Base-by-base conservation (phyloP, 495 filamentous ascomycete species). In the Aspergillus hancockii region DNA sequence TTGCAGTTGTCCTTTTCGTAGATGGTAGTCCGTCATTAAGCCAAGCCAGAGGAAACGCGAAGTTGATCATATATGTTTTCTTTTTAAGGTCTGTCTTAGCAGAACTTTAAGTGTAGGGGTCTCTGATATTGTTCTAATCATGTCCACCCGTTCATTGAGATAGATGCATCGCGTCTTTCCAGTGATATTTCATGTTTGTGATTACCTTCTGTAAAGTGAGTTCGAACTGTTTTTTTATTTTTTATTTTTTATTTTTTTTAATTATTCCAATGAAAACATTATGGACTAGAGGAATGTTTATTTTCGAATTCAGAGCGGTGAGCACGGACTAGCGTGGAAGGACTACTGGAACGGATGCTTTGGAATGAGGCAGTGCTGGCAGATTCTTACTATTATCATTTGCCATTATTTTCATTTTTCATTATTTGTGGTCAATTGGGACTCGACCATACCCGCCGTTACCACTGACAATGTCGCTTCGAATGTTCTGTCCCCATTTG, bases 321-420 rank as follows among this genome's bases (percentile, higher is more conserved):
- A 63, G 61, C 25, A 54, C n/a, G 14, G 28, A 36, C 43, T 43
- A 54, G 38, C 28, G 61, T 59, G 55, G 34, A 53, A 58, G 21
- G 61, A 43, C 52, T 30, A 61, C 52, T 56, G 59, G 50, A 58
- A 53, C 41, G 46, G 47, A 38, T 53, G 56, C 54, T 55, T 59
- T 55, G 59, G 60, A 67, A 57, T 59, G 65, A 67, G 65, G 65
- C 65, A 67, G 65, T 67, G 62, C 65, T 67, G 64, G 55, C 41
- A 62, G 56, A 47, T 49, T 56, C 14, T 14, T 34, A 21, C 30
- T 16, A 55, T 52, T 54, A 49, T 49, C 52, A 54, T 49, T 31
- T 23, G 16, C 34, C 47, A 57, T 62, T 54, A 32, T 57, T 54
- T 14, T 41, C 23, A 1, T 16, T 32, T 54, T 34, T 54, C 21